Conservation (phyloP, 1,139 yeast genomes). For the Candida gigantensis region DNA sequence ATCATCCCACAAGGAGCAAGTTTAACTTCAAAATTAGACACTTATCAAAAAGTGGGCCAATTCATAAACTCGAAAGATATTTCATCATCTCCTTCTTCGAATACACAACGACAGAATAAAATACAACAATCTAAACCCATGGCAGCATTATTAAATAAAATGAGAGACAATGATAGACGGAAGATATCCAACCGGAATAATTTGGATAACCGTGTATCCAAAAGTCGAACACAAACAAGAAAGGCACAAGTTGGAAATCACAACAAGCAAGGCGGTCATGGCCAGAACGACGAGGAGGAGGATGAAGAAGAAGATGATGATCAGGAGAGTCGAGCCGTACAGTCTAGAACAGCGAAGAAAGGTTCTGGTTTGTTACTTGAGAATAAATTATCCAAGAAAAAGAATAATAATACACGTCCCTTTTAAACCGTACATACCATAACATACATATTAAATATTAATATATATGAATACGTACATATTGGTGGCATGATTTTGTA, state of each 20-base stretch:
- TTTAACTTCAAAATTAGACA: conserved; percentile 8
- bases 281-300: neutral
- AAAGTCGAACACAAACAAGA: too few species aligned
- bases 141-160: conserved; percentile 46
- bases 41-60: conserved; percentile 28
- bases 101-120: too few species aligned
- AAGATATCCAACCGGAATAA: too few species aligned
- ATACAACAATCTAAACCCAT: conserved; percentile 34
- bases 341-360: conserved; percentile 20
- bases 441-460: too few species aligned
- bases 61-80: conserved; percentile 25
- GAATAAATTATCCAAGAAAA: conserved; percentile 13
- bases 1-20: conserved; percentile 47
- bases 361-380: conserved; percentile 16
- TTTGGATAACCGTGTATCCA: too few species aligned
- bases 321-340: conserved; percentile 10
- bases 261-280: conserved; percentile 2
- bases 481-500: too few species aligned
- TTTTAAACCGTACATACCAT: conserved; percentile 17
- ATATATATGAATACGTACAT: too few species aligned
- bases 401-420: conserved; percentile 20
- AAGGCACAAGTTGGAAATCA: conserved; percentile 1
- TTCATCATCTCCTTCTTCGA: conserved; percentile 8
- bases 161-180: conserved; percentile 40
- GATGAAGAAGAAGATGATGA: conserved; percentile 10